Base-by-base conservation (phyloP, 352 stramenopile genomes). In the Thraustochytrium striatum region DNA sequence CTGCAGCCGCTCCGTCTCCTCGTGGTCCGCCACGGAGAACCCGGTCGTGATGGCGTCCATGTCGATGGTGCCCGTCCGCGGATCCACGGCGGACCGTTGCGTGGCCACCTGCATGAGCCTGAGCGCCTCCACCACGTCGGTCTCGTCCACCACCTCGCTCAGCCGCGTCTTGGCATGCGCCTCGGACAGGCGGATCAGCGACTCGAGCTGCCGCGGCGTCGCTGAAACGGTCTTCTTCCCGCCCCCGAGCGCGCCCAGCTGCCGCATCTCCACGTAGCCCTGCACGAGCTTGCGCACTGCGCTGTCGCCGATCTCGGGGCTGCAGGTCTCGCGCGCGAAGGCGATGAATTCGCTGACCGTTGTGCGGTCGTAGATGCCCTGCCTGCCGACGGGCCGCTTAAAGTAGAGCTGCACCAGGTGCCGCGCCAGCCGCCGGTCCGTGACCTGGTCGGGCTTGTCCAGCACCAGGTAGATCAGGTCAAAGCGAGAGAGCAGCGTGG, bases 401-500 rank as follows among this genome's bases (percentile, higher is more conserved):
- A 95, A 97, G 83, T 98, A 98, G 9, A 98, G 85, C 38, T 92
- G 92, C 0, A 99, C 95, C 69, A 99, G 92, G 86, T 99, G 96
- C 33, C 94, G 92, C 7, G 96, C 96, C 50, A 99, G 85, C 72
- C 94, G 89, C 9, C 95, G 89, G 84, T 99, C 96, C 25, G 89
- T 91, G 73, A 97, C 93, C 3, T 89, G 82, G 69, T 97, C 91
- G 0, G 95, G 92, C 72, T 95, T 95, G 86, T 99, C 96, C 39
- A 99, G 88, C 82, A 99, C 98, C 25, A 99, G 87, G 85, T 99
- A 99, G 82, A 99, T 99, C 68, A 99, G 89, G 85, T 99, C 96
- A 82, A 99, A 99, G 47, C 96, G 92, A 79, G 91, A 98, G 3
- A 99, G 87, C 35, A 99, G 87, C 28, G 96, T 99, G 1, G 96